Conservation (phyloP, 306 rosid genomes). For the Crataegus laevigata region DNA sequence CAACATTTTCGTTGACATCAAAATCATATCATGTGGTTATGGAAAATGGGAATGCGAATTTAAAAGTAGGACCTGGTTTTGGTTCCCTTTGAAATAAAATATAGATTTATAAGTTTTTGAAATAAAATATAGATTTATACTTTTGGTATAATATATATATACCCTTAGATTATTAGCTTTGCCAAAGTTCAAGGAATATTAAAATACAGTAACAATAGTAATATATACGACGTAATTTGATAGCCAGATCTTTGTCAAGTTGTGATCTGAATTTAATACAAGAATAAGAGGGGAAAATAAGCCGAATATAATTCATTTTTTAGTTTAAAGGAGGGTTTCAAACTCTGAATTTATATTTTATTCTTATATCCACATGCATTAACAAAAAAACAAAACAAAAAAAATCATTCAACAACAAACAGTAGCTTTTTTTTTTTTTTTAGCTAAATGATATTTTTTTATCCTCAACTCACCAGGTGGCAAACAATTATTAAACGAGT, state of each 20-base stretch:
- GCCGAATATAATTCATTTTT: not conserved
- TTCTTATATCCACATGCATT: no score
- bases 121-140: not conserved
- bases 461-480: no score
- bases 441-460: no score
- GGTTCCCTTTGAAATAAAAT: not conserved
- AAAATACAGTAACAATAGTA: not conserved
- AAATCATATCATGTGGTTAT: not conserved
- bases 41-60: not conserved
- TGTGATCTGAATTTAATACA: not conserved
- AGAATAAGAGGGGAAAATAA: not conserved
- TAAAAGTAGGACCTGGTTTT: not conserved
- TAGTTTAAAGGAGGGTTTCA: no score
- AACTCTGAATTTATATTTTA: no score
- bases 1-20: not conserved
- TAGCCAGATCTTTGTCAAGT: conserved; percentile 2
- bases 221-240: not conserved
- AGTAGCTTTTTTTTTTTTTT: no score
- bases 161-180: not conserved
- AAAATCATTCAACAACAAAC: no score
- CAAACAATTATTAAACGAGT: no score
- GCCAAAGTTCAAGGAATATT: not conserved
- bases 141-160: not conserved
- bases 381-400: no score
- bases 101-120: not conserved